phyloP scores from a whole-genome alignment of 1,284 basidiomycete species.

The Cryptococcus maquisensis region DNA sequence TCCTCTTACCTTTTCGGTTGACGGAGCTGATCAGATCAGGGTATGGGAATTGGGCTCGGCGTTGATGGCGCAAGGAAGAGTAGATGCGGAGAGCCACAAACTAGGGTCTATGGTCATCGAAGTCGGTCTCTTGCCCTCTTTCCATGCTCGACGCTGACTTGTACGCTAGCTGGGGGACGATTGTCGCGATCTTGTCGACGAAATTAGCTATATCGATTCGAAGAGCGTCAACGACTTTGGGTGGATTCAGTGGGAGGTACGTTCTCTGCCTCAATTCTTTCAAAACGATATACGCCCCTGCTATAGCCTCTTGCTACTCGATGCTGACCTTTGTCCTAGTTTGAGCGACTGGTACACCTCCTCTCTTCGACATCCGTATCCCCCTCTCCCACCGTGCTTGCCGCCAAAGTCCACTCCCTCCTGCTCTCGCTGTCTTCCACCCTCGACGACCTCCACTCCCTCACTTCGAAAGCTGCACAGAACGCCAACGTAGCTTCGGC shows the following conservation, averaged over 20 bases:
- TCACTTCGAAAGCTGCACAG: conserved; percentile 13
- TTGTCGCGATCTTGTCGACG: conserved; percentile 37
- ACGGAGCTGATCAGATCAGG: conserved; percentile 12
- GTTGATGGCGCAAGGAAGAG: conserved; percentile 20
- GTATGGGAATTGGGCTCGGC: conserved; percentile 42
- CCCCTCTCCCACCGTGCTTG: conserved; percentile 14
- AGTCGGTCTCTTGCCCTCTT: too few relatives aligned
- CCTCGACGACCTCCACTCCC: conserved; percentile 28
- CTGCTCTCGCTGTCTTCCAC: conserved; percentile 27
- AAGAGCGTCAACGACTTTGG: conserved; percentile 40
- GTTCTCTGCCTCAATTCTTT: conserved; percentile 1
- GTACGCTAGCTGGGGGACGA: conserved; percentile 34
- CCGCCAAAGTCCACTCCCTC: conserved; percentile 31
- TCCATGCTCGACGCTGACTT: neutral
- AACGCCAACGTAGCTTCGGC: conserved; percentile 18
- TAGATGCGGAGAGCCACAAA: too few relatives aligned
- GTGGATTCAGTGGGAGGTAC: conserved; percentile 44
- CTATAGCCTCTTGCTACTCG: too few relatives aligned
- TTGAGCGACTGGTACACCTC: conserved; percentile 30
- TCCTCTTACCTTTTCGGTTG: neutral
- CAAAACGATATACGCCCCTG: too few relatives aligned
- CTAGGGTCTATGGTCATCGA: too few relatives aligned
- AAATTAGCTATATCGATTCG: conserved; percentile 36
- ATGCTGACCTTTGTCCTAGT: conserved; percentile 14
- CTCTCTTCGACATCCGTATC: conserved; percentile 20